Conservation (phyloP, 1,139 yeast genomes). For the Tardiomyces depauwii region DNA sequence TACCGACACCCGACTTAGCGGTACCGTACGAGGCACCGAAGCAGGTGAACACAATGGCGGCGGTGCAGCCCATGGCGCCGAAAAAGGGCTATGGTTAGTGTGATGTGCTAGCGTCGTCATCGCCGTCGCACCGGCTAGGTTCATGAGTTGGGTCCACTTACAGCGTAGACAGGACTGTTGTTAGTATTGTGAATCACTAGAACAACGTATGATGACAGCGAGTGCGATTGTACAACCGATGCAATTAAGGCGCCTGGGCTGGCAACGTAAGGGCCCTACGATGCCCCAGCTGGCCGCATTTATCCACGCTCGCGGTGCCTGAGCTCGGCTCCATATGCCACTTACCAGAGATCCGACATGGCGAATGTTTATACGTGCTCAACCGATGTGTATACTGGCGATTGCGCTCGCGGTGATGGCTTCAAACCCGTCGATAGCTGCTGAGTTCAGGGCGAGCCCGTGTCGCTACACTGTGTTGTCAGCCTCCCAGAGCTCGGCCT, state of each 20-base stretch:
- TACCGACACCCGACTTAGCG: constrained; percentile 99
- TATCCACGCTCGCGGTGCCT: too few relatives aligned
- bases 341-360: background rate
- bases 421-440: background rate
- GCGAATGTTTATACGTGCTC: background rate
- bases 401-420: background rate
- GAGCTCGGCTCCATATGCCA: too few relatives aligned
- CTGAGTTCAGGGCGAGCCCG: too few relatives aligned
- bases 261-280: too few relatives aligned
- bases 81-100: constrained; percentile 50
- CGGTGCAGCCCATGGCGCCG: constrained; percentile 98
- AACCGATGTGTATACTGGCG: background rate
- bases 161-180: background rate
- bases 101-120: too few relatives aligned
- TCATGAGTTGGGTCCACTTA: too few relatives aligned
- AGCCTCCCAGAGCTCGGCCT: background rate
- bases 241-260: too few relatives aligned
- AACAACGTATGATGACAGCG: too few relatives aligned
- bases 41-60: constrained; percentile 97
- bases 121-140: too few relatives aligned
- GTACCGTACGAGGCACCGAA: constrained; percentile 99
- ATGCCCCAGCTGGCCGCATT: too few relatives aligned
- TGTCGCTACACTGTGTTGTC: background rate
- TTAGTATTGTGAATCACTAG: too few relatives aligned
- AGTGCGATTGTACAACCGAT: too few relatives aligned